A percentile compares a stretch with the other conserved stretches of the same genome.
Evolutionary conservation across 805 yeast species (phyloP).

Genomic region (Wickerhamiella sergipiensis): DNA sequence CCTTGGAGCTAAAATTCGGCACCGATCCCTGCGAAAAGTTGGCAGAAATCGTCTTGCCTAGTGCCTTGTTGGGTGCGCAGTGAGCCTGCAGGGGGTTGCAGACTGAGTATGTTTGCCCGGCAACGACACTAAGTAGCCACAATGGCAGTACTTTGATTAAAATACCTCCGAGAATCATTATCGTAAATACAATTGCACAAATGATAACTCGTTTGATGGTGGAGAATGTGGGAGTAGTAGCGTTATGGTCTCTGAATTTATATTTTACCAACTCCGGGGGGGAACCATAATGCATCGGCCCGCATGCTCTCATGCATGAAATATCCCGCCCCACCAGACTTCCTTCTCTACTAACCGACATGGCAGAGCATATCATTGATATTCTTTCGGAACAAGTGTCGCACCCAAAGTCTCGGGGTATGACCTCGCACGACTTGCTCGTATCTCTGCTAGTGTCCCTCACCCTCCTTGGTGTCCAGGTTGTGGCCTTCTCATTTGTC

Average conservation of each 20-base stretch:
- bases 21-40: constrained; percentile 33
- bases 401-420: constrained; percentile 8
- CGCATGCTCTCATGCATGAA: not conserved
- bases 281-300: not conserved
- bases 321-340: not conserved
- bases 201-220: not conserved
- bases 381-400: constrained; percentile 11
- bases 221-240: not conserved
- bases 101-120: constrained; percentile 19
- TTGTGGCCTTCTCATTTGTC: constrained; percentile 26
- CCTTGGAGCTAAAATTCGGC: constrained; percentile 21
- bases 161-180: not conserved
- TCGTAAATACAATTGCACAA: constrained; percentile 1
- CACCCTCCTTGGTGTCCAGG: constrained; percentile 41
- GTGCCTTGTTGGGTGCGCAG: constrained; percentile 44
- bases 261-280: not conserved
- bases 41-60: constrained; percentile 40
- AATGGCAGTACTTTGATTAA: not conserved
- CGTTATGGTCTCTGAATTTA: not conserved
- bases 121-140: not conserved
- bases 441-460: constrained; percentile 29
- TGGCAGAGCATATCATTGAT: constrained; percentile 11
- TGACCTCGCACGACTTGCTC: constrained; percentile 12
- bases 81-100: constrained; percentile 34
- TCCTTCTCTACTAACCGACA: not conserved